Evolutionary conservation across 1,284 basidiomycete species (phyloP), one percentile per base, ranked within the genome.

Genomic region (Cryptococcus deneoformans): DNA sequence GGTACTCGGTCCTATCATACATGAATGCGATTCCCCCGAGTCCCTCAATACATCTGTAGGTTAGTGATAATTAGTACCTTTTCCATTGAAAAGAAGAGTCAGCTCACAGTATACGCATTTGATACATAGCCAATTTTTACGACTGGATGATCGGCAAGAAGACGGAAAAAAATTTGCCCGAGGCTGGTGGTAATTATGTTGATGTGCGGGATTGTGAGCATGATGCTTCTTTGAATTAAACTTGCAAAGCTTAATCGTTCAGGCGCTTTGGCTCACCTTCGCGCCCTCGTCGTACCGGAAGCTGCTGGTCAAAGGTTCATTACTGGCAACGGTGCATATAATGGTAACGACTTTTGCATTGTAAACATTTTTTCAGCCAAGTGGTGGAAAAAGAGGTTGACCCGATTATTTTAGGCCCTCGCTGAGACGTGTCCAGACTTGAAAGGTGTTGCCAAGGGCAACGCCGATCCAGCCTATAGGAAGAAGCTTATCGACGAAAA

Each of bases 291-390:
- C 39, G 80, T 79, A 34, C 74, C 79, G 3, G 81, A 81, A 11
- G 87, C 87, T 0, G 82, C 81, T 7, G 84, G 83, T 0, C 77
- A 88, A 62, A 79, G 88, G 1, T 83, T 86, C 68, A 81, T 87
- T 64, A 62, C 81, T 46, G 73, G 71, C 42, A 73, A 66, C 7
- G 83, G 79, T 50, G 63, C 74, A 4, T 64, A 66, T 52, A 65
- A 61, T 47, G 69, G 70, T 10, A 70, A 77, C 46, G 75, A 78
- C 53, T 63, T 63, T 59, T 47, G 60, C 61, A 29, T 56, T 11
- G 54, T 56, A 29, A 55, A 53, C 45, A 6, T n/a, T 37, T 40
- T 40, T 40, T 6, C 16, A 16, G 39, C 16, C 3, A 29, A 29
- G 29, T 29, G 5, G 5, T 29, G 29, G 29, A 29, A 29, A 29